These are phyloP conservation scores for Lasiodiplodia sp. DNA, from an alignment of 2,329 filamentous ascomycete species.

Conservation along the genomic window DNA sequence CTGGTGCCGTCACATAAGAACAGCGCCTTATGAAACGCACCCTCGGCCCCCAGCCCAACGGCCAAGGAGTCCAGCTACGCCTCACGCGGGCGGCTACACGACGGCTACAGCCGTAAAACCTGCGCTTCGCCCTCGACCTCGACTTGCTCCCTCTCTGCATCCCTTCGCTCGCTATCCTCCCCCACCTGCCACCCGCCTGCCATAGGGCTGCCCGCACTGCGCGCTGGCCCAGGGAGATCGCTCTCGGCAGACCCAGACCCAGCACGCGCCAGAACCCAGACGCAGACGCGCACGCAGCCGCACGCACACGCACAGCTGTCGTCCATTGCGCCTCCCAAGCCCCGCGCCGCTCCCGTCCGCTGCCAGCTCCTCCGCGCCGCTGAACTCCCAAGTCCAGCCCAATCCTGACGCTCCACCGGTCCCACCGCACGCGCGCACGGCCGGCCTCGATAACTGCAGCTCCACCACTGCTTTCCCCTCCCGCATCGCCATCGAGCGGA, in stretches of 20 bases:
- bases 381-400: not conserved
- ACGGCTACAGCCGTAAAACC: constrained; percentile 25
- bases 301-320: not conserved
- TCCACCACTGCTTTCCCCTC: constrained; percentile 17
- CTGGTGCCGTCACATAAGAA: constrained; percentile 9
- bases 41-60: constrained; percentile 13
- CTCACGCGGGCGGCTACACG: constrained; percentile 24
- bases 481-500: constrained; percentile 4
- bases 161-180: constrained; percentile 22
- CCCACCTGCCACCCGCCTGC: not conserved
- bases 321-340: constrained; percentile 19
- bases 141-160: constrained; percentile 4
- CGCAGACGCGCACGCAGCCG: constrained; percentile 8
- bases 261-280: constrained; percentile 12
- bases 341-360: not conserved
- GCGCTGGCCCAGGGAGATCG: constrained; percentile 3
- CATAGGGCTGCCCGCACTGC: constrained; percentile 18
- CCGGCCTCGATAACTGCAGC: constrained; percentile 23
- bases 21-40: constrained; percentile 25
- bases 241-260: constrained; percentile 24
- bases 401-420: not conserved
- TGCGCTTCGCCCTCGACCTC: constrained; percentile 4
- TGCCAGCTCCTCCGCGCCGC: not conserved
- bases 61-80: constrained; percentile 21
- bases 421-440: constrained; percentile 19